These are phyloP conservation scores for Solanum bukasovii DNA, from an alignment of 257 asterid species.

Conservation along the genomic window DNA sequence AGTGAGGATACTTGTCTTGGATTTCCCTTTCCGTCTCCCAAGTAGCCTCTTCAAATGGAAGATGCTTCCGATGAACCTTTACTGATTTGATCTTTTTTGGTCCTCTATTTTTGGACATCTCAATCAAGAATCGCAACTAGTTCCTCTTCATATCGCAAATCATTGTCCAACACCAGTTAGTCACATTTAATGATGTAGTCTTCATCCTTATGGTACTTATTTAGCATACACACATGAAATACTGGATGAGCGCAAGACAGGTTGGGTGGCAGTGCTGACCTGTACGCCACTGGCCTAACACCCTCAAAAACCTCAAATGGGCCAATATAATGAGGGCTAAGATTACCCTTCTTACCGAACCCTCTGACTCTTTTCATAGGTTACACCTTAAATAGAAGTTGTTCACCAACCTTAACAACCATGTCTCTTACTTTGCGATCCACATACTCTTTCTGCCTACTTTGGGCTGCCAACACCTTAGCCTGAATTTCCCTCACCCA, in stretches of 20 bases:
- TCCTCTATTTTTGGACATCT: background rate
- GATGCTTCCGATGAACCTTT: background rate
- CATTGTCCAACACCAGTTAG: background rate
- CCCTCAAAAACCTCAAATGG: background rate
- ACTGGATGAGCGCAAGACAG: background rate
- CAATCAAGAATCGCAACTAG: background rate
- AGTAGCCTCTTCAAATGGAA: background rate
- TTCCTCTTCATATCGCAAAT: too few relatives aligned
- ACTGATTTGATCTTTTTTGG: background rate
- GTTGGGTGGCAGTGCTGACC: background rate
- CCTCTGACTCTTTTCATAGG: background rate
- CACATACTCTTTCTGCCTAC: background rate
- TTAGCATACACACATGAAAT: background rate
- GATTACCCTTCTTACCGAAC: background rate
- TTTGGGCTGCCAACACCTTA: background rate
- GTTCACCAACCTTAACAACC: background rate
- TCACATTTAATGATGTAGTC: background rate
- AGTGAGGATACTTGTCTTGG: background rate
- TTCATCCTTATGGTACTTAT: background rate
- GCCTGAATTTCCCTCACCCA: background rate
- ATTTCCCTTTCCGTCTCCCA: background rate
- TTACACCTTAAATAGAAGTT: background rate
- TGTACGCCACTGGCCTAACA: background rate
- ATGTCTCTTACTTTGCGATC: background rate
- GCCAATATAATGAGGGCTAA: background rate